phyloP scores from a whole-genome alignment of 192 early-diverging fungal species.

The Coemansia javaensis region DNA sequence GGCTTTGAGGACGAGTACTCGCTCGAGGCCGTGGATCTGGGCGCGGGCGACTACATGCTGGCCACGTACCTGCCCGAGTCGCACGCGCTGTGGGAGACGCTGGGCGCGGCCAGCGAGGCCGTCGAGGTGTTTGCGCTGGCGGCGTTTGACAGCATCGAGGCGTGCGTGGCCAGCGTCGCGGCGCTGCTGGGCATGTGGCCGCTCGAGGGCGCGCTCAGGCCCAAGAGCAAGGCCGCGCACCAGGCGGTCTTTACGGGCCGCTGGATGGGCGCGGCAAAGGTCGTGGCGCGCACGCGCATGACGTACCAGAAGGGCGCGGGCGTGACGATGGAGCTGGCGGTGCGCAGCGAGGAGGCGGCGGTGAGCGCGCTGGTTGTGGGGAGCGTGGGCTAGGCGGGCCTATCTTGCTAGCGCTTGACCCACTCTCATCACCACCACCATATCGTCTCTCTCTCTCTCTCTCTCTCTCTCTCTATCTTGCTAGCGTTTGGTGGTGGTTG shows the following conservation, averaged over 20 bases:
- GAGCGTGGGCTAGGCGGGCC: too few species aligned
- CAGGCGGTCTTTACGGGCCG: slow-evolving; percentile 78
- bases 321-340: slow-evolving; percentile 88
- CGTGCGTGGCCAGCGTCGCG: slow-evolving; percentile 51
- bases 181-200: slow-evolving; percentile 85
- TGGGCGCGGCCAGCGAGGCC: slow-evolving; percentile 66
- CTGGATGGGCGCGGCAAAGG: slow-evolving; percentile 75
- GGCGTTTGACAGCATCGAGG: slow-evolving; percentile 53
- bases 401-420: too few species aligned
- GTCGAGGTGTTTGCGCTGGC: slow-evolving; percentile 88
- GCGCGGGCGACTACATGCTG: slow-evolving; percentile 83
- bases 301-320: slow-evolving; percentile 74
- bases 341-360: slow-evolving; percentile 63
- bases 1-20: slow-evolving; percentile 95
- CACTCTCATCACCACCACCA: too few species aligned
- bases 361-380: slow-evolving; percentile 73
- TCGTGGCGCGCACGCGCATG: slow-evolving; percentile 83
- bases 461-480: too few species aligned
- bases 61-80: slow-evolving; percentile 84
- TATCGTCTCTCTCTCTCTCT: too few species aligned
- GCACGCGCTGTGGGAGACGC: slow-evolving; percentile 69
- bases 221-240: slow-evolving; percentile 73
- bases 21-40: slow-evolving; percentile 82
- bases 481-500: too few species aligned
- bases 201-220: slow-evolving; percentile 66